phyloP scores from a whole-genome alignment of 306 rosid species.

The Sesbania bispinosa region DNA sequence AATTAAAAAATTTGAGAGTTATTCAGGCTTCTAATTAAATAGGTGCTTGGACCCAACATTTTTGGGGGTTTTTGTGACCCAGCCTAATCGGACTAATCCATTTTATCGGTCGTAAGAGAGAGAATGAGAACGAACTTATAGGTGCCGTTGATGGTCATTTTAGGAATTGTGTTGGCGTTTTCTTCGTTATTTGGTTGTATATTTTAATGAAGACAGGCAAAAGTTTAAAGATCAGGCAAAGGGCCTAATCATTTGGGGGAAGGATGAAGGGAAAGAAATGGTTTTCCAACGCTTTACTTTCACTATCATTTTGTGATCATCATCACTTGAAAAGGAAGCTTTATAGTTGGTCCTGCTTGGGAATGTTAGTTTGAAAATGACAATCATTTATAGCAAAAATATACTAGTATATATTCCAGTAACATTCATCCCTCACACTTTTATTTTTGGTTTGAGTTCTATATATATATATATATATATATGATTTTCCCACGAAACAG shows the following conservation, averaged over 20 bases:
- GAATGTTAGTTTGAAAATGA: constrained; percentile 46
- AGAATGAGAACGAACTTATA: too few relatives aligned
- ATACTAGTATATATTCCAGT: constrained; percentile 10
- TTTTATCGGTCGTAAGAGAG: too few relatives aligned
- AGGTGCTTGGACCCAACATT: too few relatives aligned
- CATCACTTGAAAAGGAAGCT: constrained; percentile 75
- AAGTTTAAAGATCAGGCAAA: constrained; percentile 37
- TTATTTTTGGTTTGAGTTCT: not conserved
- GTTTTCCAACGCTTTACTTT: constrained; percentile 50
- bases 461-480: not conserved
- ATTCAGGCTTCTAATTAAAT: too few relatives aligned
- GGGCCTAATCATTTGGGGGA: constrained; percentile 60
- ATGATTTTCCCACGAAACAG: not conserved
- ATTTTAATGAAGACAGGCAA: constrained; percentile 28
- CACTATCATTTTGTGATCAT: constrained; percentile 72
- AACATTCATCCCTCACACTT: constrained; percentile 19
- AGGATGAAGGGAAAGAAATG: constrained; percentile 50
- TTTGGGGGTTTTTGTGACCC: too few relatives aligned
- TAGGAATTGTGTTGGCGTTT: not conserved
- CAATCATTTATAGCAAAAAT: constrained; percentile 29
- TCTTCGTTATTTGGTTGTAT: not conserved
- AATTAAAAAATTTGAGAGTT: too few relatives aligned
- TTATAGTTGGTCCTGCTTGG: constrained; percentile 51
- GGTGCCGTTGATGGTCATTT: not conserved
- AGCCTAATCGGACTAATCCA: too few relatives aligned